These are phyloP conservation scores for Penicillium capsulatum DNA, from an alignment of 2,329 filamentous ascomycete genomes.

Conservation along the genomic window DNA sequence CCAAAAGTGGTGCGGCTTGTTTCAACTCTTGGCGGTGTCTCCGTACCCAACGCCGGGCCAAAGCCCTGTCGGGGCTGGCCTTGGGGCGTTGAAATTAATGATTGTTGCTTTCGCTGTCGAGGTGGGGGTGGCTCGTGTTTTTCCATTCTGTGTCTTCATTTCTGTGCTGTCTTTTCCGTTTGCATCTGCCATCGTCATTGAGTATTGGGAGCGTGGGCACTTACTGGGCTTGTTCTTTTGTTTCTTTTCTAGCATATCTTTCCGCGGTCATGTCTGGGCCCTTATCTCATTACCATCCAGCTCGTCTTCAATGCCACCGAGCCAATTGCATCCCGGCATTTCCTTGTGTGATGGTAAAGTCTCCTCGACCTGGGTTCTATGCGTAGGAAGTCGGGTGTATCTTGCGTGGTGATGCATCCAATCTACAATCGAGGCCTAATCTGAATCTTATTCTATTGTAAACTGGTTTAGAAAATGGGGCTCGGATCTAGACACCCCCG, in stretches of 20 bases:
- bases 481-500: too few species aligned
- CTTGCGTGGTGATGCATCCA: too few species aligned
- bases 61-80: conserved; percentile 2
- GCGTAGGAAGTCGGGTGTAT: too few species aligned
- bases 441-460: too few species aligned
- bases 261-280: conserved; percentile 26
- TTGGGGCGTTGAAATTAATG: conserved; percentile 22
- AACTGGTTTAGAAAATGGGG: too few species aligned
- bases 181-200: conserved; percentile 29
- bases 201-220: conserved; percentile 28
- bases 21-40: conserved; percentile 11
- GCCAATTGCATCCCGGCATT: conserved; percentile 12
- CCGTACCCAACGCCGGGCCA: conserved; percentile 4
- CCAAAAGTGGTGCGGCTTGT: conserved; percentile 16
- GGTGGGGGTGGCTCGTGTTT: conserved; percentile 11
- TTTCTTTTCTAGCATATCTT: conserved; percentile 29
- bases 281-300: conserved; percentile 17
- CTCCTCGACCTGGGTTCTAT: too few species aligned
- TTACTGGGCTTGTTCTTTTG: conserved; percentile 22
- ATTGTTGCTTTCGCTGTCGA: conserved; percentile 12
- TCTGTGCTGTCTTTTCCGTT: conserved; percentile 19
- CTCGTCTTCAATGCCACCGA: conserved; percentile 18
- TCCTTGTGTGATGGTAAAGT: not conserved
- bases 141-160: conserved; percentile 13
- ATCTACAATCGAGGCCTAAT: too few species aligned